These are phyloP conservation scores for Suillus alpinus DNA, from an alignment of 768 basidiomycete species.

Conservation along the genomic window DNA sequence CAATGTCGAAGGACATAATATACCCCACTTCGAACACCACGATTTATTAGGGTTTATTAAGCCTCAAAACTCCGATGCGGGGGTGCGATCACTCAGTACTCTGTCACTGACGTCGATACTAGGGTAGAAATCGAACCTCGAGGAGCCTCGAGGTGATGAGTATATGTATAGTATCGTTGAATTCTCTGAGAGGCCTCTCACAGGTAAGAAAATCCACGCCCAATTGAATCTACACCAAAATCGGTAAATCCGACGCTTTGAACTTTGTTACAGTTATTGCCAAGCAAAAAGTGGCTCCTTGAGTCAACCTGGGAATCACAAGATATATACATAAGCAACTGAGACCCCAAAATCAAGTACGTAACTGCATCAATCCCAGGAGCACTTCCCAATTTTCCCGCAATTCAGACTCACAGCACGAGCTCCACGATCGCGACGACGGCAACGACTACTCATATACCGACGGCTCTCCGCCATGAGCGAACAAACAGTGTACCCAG, in stretches of 20 bases:
- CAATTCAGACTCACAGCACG: constrained; percentile 2
- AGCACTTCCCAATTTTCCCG: constrained; percentile 23
- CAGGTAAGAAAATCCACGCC: not conserved
- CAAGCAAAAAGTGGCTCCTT: not conserved
- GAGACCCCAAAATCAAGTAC: constrained; percentile 10
- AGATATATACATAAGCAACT: not conserved
- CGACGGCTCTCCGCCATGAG: constrained; percentile 23
- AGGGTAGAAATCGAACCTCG: not conserved
- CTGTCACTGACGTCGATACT: not conserved
- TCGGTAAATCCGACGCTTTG: not conserved
- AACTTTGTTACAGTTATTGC: constrained; percentile 2
- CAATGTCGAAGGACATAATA: not conserved
- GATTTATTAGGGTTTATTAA: no score
- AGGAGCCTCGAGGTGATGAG: no score
- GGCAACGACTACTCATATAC: constrained; percentile 7
- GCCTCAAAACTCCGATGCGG: not conserved
- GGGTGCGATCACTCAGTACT: not conserved
- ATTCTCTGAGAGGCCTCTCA: no score
- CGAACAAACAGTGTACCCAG: constrained; percentile 39
- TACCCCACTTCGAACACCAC: not conserved
- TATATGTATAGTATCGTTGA: no score
- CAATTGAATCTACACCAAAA: not conserved
- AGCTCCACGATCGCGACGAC: constrained; percentile 10
- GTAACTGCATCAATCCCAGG: constrained; percentile 17
- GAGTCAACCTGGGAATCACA: not conserved